Evolutionary conservation across 805 yeast genomes (phyloP).

Genomic region (Candida chilensis): DNA sequence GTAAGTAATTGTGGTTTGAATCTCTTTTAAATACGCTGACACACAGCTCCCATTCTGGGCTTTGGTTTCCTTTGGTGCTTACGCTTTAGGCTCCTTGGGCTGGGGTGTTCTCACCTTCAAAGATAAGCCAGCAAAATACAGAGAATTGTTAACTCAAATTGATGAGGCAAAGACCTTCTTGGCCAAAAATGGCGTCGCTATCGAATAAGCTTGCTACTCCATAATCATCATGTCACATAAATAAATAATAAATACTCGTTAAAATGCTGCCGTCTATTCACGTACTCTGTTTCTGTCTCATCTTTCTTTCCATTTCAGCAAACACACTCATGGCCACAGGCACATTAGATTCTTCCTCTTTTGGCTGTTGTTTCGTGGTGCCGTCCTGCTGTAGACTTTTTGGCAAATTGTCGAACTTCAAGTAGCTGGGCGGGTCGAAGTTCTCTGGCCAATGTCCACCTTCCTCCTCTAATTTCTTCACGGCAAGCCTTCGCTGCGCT

Average conservation of each 20-base stretch:
- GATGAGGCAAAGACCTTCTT: conserved; percentile 55
- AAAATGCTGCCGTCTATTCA: not conserved
- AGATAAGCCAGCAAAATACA: conserved; percentile 60
- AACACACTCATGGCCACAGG: conserved; percentile 75
- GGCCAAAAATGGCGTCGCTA: conserved; percentile 44
- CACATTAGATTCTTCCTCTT: conserved; percentile 29
- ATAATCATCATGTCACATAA: not conserved
- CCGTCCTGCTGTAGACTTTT: conserved; percentile 24
- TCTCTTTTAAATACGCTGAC: no score
- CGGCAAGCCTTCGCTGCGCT: conserved; percentile 49
- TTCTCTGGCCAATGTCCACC: conserved; percentile 36
- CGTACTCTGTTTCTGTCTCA: conserved; percentile 28
- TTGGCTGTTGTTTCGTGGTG: no score
- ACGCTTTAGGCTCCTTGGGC: conserved; percentile 60
- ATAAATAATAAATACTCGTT: conserved; percentile 1
- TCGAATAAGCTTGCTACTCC: conserved; percentile 19
- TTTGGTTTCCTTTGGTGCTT: conserved; percentile 59
- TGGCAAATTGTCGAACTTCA: conserved; percentile 22
- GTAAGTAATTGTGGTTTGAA: no score
- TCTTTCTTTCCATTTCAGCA: conserved; percentile 69
- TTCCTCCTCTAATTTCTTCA: conserved; percentile 17
- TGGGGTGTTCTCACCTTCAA: conserved; percentile 62
- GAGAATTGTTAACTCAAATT: conserved; percentile 49
- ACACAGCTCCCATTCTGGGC: conserved; percentile 56
- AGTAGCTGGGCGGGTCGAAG: conserved; percentile 26